These are phyloP conservation scores for Pseudocercospora musae DNA, from an alignment of 2,329 filamentous ascomycete genomes.

Conservation along the genomic window DNA sequence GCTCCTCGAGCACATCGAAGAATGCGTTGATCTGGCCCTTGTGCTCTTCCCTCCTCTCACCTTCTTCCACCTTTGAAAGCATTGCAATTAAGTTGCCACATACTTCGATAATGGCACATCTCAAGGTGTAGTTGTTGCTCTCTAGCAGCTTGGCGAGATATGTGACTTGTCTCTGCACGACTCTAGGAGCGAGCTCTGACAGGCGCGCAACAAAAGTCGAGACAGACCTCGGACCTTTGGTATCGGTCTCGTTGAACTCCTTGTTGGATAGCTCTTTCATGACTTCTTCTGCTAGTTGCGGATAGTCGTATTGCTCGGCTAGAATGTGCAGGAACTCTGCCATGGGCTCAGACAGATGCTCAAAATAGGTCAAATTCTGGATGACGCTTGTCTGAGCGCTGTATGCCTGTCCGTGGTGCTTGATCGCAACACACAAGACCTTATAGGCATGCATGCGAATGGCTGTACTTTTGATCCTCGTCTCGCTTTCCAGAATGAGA, in stretches of 20 bases:
- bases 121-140: conserved; percentile 93
- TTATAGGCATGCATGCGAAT: conserved; percentile 98
- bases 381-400: conserved; percentile 97
- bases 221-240: conserved; percentile 90
- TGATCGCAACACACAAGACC: conserved; percentile 91
- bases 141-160: conserved; percentile 91
- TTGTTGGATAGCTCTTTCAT: conserved; percentile 93
- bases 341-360: conserved; percentile 98
- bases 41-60: conserved; percentile 83
- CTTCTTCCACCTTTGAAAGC: conserved; percentile 75
- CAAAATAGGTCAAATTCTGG: conserved; percentile 96
- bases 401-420: conserved; percentile 95
- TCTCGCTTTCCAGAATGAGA: conserved; percentile 89
- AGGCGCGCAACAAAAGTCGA: conserved; percentile 90
- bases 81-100: conserved; percentile 93
- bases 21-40: conserved; percentile 95
- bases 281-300: conserved; percentile 90
- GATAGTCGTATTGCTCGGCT: conserved; percentile 95
- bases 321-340: conserved; percentile 96
- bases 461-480: conserved; percentile 79
- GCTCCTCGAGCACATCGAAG: conserved; percentile 92
- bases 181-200: conserved; percentile 82
- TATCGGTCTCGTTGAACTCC: conserved; percentile 96
- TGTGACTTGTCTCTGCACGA: conserved; percentile 97
- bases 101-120: conserved; percentile 92